Percentiles rank a stretch among this genome's conserved stretches.
Evolutionary conservation across 1,284 basidiomycete genomes (phyloP).

Genomic region (Ustilago nuda): DNA sequence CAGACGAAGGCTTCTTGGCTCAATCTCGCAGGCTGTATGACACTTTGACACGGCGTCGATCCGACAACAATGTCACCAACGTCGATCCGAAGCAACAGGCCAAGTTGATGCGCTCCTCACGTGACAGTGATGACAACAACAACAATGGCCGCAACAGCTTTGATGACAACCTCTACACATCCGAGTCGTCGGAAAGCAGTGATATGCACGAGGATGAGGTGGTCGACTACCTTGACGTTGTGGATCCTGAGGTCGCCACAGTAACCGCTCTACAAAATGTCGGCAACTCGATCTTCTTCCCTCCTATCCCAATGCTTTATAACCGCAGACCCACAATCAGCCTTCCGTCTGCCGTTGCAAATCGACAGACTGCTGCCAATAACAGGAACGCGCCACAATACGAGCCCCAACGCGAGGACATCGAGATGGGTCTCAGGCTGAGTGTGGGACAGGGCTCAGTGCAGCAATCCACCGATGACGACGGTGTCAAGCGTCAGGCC

Average conservation of each 20-base stretch:
- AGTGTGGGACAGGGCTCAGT: neutral
- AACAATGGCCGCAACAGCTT: constrained; percentile 4
- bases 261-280: constrained; percentile 80
- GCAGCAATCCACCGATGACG: constrained; percentile 5
- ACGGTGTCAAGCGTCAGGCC: constrained; percentile 2
- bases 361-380: constrained; percentile 7
- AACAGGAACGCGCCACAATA: constrained; percentile 14
- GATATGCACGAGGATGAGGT: constrained; percentile 58
- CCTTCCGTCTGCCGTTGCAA: constrained; percentile 65
- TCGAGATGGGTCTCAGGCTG: constrained; percentile 34
- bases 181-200: constrained; percentile 12
- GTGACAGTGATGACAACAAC: neutral
- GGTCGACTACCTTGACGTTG: constrained; percentile 75
- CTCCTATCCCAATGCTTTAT: constrained; percentile 76
- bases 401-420: constrained; percentile 25
- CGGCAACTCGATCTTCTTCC: constrained; percentile 81
- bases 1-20: constrained; percentile 27
- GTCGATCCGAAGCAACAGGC: constrained; percentile 13
- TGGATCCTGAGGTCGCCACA: constrained; percentile 80
- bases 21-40: constrained; percentile 37
- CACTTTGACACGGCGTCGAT: constrained; percentile 24
- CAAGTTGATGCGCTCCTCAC: constrained; percentile 1
- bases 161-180: constrained; percentile 8
- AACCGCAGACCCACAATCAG: constrained; percentile 77
- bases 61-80: constrained; percentile 9